A percentile compares a stretch with the other conserved stretches of the same genome.
phyloP scores from a whole-genome alignment of 2,329 filamentous ascomycete genomes.

The Scopulariopsis brevicaulis region DNA sequence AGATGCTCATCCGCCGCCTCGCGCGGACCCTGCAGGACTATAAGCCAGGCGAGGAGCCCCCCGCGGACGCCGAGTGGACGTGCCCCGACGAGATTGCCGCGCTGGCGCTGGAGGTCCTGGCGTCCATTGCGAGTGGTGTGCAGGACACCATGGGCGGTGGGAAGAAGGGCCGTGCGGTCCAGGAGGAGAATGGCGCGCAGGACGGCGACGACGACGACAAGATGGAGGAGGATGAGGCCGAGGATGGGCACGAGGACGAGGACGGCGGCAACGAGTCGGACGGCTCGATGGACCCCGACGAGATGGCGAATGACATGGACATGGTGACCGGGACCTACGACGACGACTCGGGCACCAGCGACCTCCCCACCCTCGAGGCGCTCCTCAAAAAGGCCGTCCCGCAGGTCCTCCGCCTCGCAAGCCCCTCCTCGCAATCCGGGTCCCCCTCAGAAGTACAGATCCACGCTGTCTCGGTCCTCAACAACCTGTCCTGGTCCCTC shows the following conservation, averaged over 20 bases:
- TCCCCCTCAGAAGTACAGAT: conserved; percentile 33
- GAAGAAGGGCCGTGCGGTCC: conserved; percentile 17
- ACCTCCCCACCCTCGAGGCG: conserved; percentile 40
- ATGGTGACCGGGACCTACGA: conserved; percentile 43
- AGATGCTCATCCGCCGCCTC: conserved; percentile 34
- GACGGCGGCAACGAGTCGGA: conserved; percentile 26
- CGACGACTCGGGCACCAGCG: conserved; percentile 32
- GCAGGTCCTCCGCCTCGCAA: conserved; percentile 34
- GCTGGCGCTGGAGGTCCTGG: conserved; percentile 49
- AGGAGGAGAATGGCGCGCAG: conserved; percentile 25
- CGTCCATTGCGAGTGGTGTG: conserved; percentile 51
- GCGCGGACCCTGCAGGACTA: conserved; percentile 22
- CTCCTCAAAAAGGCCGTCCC: conserved; percentile 33
- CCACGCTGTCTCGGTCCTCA: conserved; percentile 48
- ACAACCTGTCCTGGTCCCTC: conserved; percentile 58
- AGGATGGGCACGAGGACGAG: conserved; percentile 22
- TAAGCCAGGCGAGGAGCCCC: conserved; percentile 1
- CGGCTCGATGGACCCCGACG: conserved; percentile 44
- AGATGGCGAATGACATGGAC: conserved; percentile 54
- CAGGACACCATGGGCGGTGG: conserved; percentile 34
- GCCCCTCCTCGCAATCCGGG: conserved; percentile 25
- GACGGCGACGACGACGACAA: conserved; percentile 22
- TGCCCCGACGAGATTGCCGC: conserved; percentile 34
- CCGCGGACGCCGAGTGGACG: conserved; percentile 16
- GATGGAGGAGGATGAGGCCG: conserved; percentile 17